Conservation (phyloP, 2,329 filamentous ascomycete genomes). For the Coniochaeta sp. region DNA sequence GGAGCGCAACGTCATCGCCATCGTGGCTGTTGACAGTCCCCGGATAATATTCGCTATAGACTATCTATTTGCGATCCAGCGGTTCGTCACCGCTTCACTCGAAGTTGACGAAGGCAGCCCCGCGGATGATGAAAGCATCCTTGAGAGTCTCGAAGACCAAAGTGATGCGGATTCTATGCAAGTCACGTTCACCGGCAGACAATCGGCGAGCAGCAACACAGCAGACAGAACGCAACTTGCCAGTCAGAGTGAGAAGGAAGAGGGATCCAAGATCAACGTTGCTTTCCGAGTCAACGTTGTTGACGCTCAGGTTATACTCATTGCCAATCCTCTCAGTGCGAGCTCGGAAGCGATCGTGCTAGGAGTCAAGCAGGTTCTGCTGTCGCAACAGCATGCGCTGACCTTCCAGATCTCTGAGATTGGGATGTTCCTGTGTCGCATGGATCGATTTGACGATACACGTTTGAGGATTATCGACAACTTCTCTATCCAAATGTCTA, state of each 20-base stretch:
- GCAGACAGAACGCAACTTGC: not conserved
- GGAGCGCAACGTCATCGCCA: constrained; percentile 76
- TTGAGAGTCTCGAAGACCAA: constrained; percentile 48
- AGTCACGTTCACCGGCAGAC: constrained; percentile 30
- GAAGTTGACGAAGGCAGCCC: constrained; percentile 50
- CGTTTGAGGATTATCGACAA: constrained; percentile 91
- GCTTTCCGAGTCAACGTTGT: constrained; percentile 91
- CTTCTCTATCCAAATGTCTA: constrained; percentile 83
- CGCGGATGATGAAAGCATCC: constrained; percentile 38
- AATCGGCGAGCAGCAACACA: constrained; percentile 20
- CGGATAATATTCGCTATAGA: constrained; percentile 92
- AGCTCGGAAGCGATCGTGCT: constrained; percentile 95
- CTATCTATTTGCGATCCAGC: constrained; percentile 84
- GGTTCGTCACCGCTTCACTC: constrained; percentile 71
- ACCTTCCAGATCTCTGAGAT: constrained; percentile 90
- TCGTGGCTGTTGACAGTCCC: constrained; percentile 91
- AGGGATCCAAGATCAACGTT: constrained; percentile 54
- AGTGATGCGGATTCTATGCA: constrained; percentile 51
- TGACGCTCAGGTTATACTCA: constrained; percentile 91
- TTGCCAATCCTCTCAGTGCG: constrained; percentile 83
- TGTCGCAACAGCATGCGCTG: constrained; percentile 89
- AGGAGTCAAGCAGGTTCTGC: constrained; percentile 83
- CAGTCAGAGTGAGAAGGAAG: constrained; percentile 7
- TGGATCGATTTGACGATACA: constrained; percentile 93
- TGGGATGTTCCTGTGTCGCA: constrained; percentile 97